Conservation (phyloP, 2,329 filamentous ascomycete genomes). For the Diaporthe australafricana region DNA sequence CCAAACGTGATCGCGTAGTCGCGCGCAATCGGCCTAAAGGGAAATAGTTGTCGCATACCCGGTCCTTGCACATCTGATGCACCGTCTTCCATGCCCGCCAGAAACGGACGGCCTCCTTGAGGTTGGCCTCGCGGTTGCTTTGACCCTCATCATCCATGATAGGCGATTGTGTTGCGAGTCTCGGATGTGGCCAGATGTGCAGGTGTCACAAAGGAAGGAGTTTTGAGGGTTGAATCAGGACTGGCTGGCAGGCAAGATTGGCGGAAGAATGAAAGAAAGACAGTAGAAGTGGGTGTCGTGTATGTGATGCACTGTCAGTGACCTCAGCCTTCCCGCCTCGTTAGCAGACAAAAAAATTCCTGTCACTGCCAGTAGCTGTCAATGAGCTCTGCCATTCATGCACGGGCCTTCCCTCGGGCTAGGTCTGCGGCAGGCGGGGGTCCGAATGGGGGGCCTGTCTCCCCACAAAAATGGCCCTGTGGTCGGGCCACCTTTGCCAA, state of each 20-base stretch:
- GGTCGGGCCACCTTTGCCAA: conserved; percentile 24
- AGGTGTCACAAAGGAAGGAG: neutral
- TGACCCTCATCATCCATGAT: conserved; percentile 57
- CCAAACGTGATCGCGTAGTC: conserved; percentile 17
- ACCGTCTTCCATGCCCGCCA: conserved; percentile 96
- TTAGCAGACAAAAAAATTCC: conserved; percentile 22
- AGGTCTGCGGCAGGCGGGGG: conserved; percentile 12
- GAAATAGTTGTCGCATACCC: conserved; percentile 67
- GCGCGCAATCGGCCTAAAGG: conserved; percentile 30
- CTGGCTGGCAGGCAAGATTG: neutral
- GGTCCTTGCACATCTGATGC: conserved; percentile 93
- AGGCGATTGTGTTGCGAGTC: conserved; percentile 36
- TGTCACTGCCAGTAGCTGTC: conserved; percentile 8
- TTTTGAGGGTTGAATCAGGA: neutral
- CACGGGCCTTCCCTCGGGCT: conserved; percentile 8
- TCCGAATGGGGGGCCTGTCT: neutral
- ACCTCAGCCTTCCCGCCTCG: conserved; percentile 2
- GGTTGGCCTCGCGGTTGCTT: conserved; percentile 53
- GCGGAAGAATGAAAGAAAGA: neutral
- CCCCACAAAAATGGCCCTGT: conserved; percentile 9
- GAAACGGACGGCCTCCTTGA: conserved; percentile 72
- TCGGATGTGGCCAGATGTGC: neutral
- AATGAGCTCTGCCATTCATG: neutral
- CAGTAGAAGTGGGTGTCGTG: conserved; percentile 17
- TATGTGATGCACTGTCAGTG: neutral